Evolutionary conservation across 306 rosid genomes (phyloP).

Genomic region (Adenanthera pavonina): DNA sequence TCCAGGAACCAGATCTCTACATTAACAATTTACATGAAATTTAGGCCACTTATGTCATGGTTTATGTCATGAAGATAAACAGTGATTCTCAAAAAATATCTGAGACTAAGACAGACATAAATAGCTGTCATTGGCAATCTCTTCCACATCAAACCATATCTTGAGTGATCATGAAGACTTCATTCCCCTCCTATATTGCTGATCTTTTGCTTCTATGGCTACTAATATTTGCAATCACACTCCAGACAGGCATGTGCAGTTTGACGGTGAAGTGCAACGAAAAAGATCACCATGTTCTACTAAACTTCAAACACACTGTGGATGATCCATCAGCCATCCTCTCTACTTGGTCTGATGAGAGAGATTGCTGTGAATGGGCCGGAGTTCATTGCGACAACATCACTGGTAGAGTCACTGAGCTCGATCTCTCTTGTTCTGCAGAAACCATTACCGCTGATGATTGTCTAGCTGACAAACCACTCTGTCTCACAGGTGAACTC

Average conservation of each 20-base stretch:
- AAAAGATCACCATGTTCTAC: slow-evolving; percentile 17
- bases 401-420: not conserved
- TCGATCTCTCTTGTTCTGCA: slow-evolving; percentile 13
- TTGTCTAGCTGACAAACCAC: not conserved
- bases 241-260: not conserved
- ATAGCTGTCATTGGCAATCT: too few relatives aligned
- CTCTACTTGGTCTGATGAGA: slow-evolving; percentile 3
- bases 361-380: slow-evolving; percentile 21
- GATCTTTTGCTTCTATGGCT: too few relatives aligned
- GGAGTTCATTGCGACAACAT: slow-evolving; percentile 4
- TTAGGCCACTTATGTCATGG: too few relatives aligned
- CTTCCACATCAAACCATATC: too few relatives aligned
- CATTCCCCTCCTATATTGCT: too few relatives aligned
- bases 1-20: too few relatives aligned
- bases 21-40: too few relatives aligned
- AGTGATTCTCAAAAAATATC: too few relatives aligned
- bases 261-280: not conserved
- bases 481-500: slow-evolving; percentile 30
- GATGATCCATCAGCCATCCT: slow-evolving; percentile 10
- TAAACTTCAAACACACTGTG: slow-evolving; percentile 3
- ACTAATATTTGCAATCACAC: not conserved
- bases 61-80: too few relatives aligned
- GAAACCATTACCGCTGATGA: not conserved
- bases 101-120: too few relatives aligned
- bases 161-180: too few relatives aligned